Percentiles rank a stretch among this genome's conserved stretches.
phyloP scores from a whole-genome alignment of 2,329 filamentous ascomycete genomes.

The Metarhizium album region DNA sequence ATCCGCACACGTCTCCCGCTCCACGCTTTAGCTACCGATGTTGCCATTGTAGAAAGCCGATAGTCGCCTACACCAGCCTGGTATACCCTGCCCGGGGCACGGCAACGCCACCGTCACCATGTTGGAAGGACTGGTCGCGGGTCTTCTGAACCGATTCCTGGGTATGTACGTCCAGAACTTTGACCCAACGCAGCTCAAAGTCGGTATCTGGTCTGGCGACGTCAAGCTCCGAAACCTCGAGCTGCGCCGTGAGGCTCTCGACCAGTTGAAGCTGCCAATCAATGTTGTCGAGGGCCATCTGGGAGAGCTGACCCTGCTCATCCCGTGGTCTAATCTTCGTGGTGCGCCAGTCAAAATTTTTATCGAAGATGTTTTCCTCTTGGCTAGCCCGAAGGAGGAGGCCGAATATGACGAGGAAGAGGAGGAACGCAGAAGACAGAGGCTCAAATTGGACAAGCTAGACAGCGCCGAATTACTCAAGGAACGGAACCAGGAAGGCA shows the following conservation, averaged over 20 bases:
- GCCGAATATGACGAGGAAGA: conserved; percentile 87
- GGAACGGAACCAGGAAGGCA: conserved; percentile 81
- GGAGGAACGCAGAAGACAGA: conserved; percentile 73
- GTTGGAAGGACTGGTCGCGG: conserved; percentile 94
- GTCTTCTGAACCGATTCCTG: conserved; percentile 96
- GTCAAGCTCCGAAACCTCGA: conserved; percentile 91
- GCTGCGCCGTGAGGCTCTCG: conserved; percentile 85
- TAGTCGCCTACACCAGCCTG: conserved; percentile 7
- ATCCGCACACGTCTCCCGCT: neutral
- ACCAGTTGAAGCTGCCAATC: conserved; percentile 91
- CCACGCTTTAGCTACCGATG: conserved; percentile 9
- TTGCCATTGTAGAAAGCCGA: conserved; percentile 8
- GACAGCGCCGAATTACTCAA: conserved; percentile 93
- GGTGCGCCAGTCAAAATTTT: conserved; percentile 90
- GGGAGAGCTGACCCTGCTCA: conserved; percentile 80
- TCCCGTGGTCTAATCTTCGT: conserved; percentile 94
- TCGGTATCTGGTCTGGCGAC: conserved; percentile 98
- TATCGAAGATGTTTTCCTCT: conserved; percentile 92
- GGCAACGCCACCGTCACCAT: conserved; percentile 55
- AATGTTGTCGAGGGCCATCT: conserved; percentile 95
- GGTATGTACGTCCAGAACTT: conserved; percentile 99
- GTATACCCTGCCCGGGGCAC: conserved; percentile 59
- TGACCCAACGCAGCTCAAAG: conserved; percentile 92
- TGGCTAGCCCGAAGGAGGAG: conserved; percentile 93
- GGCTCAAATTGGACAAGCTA: conserved; percentile 98